Percentiles rank a stretch among this genome's conserved stretches.
phyloP scores from a whole-genome alignment of 1,139 yeast genomes.

The Geotrichum fermentans region DNA sequence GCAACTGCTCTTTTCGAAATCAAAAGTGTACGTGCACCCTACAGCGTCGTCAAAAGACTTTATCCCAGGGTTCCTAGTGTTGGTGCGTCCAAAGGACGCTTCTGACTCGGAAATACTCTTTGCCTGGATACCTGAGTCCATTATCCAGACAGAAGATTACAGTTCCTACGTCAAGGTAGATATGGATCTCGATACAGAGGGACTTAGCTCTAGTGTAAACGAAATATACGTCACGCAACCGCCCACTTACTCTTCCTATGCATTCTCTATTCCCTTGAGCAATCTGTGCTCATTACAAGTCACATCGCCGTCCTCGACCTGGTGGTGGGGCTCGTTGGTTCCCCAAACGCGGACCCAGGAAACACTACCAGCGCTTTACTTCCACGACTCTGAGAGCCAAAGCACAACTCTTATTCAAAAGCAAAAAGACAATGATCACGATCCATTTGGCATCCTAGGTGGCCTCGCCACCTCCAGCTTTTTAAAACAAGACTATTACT shows the following conservation, averaged over 20 bases:
- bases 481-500: constrained; percentile 49
- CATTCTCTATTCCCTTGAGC: constrained; percentile 57
- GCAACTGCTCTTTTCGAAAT: constrained; percentile 39
- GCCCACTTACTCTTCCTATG: constrained; percentile 56
- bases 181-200: constrained; percentile 35
- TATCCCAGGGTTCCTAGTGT: constrained; percentile 65
- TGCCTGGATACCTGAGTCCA: constrained; percentile 71
- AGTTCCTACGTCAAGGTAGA: constrained; percentile 52
- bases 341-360: constrained; percentile 63
- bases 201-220: constrained; percentile 17
- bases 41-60: constrained; percentile 69
- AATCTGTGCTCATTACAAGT: constrained; percentile 74
- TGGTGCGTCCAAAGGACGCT: constrained; percentile 53
- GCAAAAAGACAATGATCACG: constrained; percentile 58
- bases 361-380: constrained; percentile 77
- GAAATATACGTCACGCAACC: constrained; percentile 50
- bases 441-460: constrained; percentile 53
- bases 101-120: constrained; percentile 56
- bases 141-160: constrained; percentile 47
- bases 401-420: constrained; percentile 62
- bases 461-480: constrained; percentile 24
- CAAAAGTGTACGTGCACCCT: constrained; percentile 72
- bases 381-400: constrained; percentile 84
- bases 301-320: constrained; percentile 75
- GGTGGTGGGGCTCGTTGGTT: constrained; percentile 88